phyloP scores from a whole-genome alignment of 169 alveolate species.

The Cryptosporidium tyzzeri region DNA sequence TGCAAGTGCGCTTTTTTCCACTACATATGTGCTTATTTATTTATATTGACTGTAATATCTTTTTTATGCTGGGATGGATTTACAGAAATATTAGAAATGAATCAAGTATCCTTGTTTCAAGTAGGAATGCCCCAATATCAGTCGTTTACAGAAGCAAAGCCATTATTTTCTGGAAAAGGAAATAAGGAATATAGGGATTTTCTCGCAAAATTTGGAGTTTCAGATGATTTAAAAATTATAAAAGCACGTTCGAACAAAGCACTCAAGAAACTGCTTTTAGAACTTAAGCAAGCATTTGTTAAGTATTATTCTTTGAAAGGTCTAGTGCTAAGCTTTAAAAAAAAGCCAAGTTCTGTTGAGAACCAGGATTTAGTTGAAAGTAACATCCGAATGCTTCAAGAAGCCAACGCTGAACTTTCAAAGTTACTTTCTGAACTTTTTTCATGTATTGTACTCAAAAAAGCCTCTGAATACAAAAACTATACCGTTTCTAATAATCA shows the following conservation, averaged over 20 bases:
- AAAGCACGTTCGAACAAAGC: not conserved
- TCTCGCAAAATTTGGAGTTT: not conserved
- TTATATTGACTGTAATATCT: not conserved
- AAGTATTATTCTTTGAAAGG: not conserved
- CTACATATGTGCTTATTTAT: not conserved
- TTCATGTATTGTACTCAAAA: not conserved
- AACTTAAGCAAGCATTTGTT: not conserved
- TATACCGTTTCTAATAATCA: not conserved
- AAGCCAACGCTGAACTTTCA: not conserved
- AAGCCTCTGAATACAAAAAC: not conserved
- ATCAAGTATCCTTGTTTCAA: not conserved
- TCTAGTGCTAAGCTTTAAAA: not conserved
- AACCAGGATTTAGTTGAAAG: not conserved
- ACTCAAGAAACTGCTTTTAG: not conserved
- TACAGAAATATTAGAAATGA: not conserved
- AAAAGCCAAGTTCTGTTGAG: not conserved
- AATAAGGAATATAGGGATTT: not conserved
- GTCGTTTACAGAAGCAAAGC: not conserved
- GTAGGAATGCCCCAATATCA: not conserved
- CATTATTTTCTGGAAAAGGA: conserved; percentile 4
- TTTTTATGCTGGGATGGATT: not conserved
- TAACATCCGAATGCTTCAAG: not conserved
- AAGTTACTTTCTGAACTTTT: not conserved
- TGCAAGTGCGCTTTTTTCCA: not conserved
- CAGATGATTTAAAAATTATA: not conserved